Evolutionary conservation across 2,329 filamentous ascomycete species (phyloP).

Genomic region (Venturia pyrina): DNA sequence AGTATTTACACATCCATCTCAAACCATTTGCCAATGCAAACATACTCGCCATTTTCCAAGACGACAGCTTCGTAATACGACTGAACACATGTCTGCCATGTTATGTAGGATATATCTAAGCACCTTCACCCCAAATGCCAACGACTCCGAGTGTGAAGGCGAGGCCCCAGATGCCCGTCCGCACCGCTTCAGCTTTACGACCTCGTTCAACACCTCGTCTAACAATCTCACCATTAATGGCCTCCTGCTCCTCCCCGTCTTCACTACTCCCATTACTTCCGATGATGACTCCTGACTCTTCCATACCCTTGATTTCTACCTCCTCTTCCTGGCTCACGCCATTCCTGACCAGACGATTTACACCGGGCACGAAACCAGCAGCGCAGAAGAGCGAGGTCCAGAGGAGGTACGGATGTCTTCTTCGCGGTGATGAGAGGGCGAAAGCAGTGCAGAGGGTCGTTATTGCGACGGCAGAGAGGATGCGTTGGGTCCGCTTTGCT

Average conservation of each 20-base stretch:
- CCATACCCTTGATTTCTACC: not conserved
- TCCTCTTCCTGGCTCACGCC: constrained; percentile 14
- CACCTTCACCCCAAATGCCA: constrained; percentile 38
- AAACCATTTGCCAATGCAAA: not conserved
- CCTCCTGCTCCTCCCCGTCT: constrained; percentile 22
- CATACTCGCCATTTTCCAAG: not conserved
- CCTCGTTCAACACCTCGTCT: constrained; percentile 33
- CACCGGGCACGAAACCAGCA: constrained; percentile 26
- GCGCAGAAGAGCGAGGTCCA: constrained; percentile 67
- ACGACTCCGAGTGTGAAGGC: constrained; percentile 38
- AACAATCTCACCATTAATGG: constrained; percentile 42
- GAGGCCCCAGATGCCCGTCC: constrained; percentile 31
- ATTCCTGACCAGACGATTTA: constrained; percentile 14
- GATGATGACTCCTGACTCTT: constrained; percentile 17
- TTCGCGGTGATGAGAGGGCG: constrained; percentile 60
- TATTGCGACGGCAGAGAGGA: constrained; percentile 59
- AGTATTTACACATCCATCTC: not conserved
- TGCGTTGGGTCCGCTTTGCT: constrained; percentile 52
- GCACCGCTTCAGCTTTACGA: constrained; percentile 31
- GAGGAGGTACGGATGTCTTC: constrained; percentile 79
- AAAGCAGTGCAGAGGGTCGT: constrained; percentile 69
- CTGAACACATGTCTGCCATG: not conserved
- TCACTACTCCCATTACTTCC: constrained; percentile 18
- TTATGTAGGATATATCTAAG: not conserved
- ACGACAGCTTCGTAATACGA: not conserved